Conservation (phyloP, 139 green algal genomes). For the Chlamydomonas sphaeroides region DNA sequence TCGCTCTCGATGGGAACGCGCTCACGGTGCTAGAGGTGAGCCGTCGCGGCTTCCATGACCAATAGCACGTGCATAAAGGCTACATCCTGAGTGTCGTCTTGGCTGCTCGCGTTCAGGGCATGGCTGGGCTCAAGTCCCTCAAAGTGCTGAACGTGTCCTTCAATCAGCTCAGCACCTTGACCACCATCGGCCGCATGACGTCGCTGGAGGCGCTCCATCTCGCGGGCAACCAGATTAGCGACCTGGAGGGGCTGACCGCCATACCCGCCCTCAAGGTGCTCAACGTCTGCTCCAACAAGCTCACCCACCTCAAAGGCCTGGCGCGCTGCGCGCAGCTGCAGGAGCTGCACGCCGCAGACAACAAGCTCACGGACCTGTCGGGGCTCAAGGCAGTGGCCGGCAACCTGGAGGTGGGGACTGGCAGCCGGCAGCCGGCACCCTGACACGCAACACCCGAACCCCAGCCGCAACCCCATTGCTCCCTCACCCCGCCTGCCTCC, state of each 20-base stretch:
- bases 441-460: no score
- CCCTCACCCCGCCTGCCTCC: no score
- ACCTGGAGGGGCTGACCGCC: conserved; percentile 30
- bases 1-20: conserved; percentile 32
- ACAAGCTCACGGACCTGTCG: conserved; percentile 47
- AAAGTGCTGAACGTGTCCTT: conserved; percentile 45
- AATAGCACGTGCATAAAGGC: no score
- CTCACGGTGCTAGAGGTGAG: conserved; percentile 18
- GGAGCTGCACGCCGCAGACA: conserved; percentile 51
- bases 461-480: no score
- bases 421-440: no score
- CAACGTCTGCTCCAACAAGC: conserved; percentile 36
- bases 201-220: conserved; percentile 45
- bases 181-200: conserved; percentile 28
- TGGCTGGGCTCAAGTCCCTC: conserved; percentile 37
- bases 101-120: no score
- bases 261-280: conserved; percentile 16
- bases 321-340: conserved; percentile 28
- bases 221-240: conserved; percentile 31
- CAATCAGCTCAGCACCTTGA: conserved; percentile 44
- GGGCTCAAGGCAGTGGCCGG: conserved; percentile 34
- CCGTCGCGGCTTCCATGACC: no score
- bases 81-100: no score
- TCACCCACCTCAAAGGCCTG: conserved; percentile 45
- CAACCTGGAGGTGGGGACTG: conserved; percentile 42